A percentile compares a stretch with the other conserved stretches of the same genome.
phyloP scores from a whole-genome alignment of 2,329 filamentous ascomycete genomes.

The Penicillium sclerotigenum region DNA sequence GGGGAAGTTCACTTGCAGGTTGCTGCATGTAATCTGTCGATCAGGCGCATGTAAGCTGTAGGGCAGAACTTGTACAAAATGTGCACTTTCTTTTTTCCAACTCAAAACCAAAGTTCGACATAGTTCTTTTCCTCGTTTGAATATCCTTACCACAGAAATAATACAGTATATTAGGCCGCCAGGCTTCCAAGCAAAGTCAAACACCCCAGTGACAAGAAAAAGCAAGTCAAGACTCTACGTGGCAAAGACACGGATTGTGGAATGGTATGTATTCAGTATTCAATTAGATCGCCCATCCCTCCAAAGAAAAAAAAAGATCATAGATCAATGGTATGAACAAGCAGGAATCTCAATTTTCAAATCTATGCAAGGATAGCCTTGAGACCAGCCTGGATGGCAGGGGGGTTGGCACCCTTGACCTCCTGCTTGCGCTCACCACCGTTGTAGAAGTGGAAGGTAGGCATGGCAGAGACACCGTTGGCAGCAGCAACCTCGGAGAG shows the following conservation, averaged over 20 bases:
- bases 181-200: neutral
- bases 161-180: neutral
- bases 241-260: neutral
- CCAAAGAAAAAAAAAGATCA: neutral
- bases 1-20: neutral
- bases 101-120: neutral
- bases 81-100: neutral
- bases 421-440: conserved; percentile 68
- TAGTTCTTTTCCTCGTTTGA: too few relatives aligned
- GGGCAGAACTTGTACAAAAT: neutral
- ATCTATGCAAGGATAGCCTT: conserved; percentile 23
- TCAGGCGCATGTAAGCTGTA: neutral
- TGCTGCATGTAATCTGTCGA: neutral
- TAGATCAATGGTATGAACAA: neutral
- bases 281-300: neutral
- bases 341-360: conserved; percentile 2
- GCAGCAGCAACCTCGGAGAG: conserved; percentile 71
- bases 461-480: conserved; percentile 84
- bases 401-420: conserved; percentile 78
- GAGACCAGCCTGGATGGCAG: conserved; percentile 54
- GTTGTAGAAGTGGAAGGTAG: conserved; percentile 85
- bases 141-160: neutral
- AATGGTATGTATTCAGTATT: conserved; percentile 2
- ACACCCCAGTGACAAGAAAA: neutral
- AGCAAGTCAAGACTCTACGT: neutral